Percentiles rank a stretch among this genome's conserved stretches.
Evolutionary conservation across 2,329 filamentous ascomycete genomes (phyloP).

Genomic region (Cercospora sesami): DNA sequence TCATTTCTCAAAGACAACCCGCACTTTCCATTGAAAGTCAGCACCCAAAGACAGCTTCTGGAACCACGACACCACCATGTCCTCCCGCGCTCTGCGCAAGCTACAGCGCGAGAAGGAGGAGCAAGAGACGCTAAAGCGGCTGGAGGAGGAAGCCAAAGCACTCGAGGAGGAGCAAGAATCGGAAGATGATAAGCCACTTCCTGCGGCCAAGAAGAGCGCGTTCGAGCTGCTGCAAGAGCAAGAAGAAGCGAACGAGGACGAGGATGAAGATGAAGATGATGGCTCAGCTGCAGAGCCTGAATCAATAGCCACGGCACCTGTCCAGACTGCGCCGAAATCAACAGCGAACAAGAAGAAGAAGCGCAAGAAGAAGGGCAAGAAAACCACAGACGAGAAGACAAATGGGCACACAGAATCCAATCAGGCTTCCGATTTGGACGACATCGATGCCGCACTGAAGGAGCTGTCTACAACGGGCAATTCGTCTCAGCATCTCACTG

Average conservation of each 20-base stretch:
- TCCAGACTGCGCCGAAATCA: slow-evolving; percentile 20
- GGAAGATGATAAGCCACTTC: slow-evolving; percentile 40
- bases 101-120: slow-evolving; percentile 63
- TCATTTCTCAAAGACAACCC: background rate
- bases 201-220: slow-evolving; percentile 42
- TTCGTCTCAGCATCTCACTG: slow-evolving; percentile 22
- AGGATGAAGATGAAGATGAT: slow-evolving; percentile 39
- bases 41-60: background rate
- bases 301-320: slow-evolving; percentile 31
- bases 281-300: slow-evolving; percentile 26
- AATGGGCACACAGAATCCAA: slow-evolving; percentile 18
- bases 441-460: slow-evolving; percentile 65
- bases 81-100: slow-evolving; percentile 64
- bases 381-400: slow-evolving; percentile 18
- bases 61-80: slow-evolving; percentile 51
- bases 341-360: slow-evolving; percentile 57
- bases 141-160: slow-evolving; percentile 31
- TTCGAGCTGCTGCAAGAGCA: slow-evolving; percentile 50
- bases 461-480: slow-evolving; percentile 51
- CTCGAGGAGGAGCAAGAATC: slow-evolving; percentile 41
- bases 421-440: slow-evolving; percentile 51
- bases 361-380: slow-evolving; percentile 60
- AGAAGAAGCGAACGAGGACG: slow-evolving; percentile 41
- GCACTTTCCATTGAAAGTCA: background rate
- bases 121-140: slow-evolving; percentile 50